Evolutionary conservation across 2,329 filamentous ascomycete species (phyloP), one percentile per base, ranked within the genome.

Genomic region (Aureobasidium zeae): DNA sequence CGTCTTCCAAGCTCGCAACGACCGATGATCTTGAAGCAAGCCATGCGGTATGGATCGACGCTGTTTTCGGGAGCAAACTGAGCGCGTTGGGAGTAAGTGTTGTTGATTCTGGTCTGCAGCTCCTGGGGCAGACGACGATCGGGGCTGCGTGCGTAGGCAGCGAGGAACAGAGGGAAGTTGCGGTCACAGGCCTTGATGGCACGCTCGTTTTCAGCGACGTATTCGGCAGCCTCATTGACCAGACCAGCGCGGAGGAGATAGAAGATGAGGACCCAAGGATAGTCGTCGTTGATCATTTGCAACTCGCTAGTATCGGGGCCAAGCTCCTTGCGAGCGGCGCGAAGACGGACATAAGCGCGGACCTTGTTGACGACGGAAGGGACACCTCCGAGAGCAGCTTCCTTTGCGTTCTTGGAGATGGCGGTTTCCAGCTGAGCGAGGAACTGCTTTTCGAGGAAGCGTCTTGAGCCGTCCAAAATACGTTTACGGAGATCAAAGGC

Each of bases 21-120:
- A 33, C 93, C 91, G 54, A 98, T 83, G 49, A 98, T 81, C 71
- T 98, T 96, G 73, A 96, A 96, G 62, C 91, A 95, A 35, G 89
- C 88, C 79, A 94, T 88, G 43, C 87, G 81, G 68, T 93, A 98
- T 19, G 91, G 91, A 60, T 98, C 91, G 51, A 93, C 79, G 1
- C 85, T 84, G 58, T 88, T 82, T 47, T 91, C 85, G 1, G 86
- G 84, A 1, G 85, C 85, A 55, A 93, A 86, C 51, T 86, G 81
- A 19, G 81, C 76, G 33, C 87, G 81, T 60, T 93, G 85, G 60
- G 83, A 83, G 63, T 93, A 95, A 58, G 95, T 88, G 50, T 83
- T 86, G 53, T 83, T 84, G 64, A 94, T 94, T 50, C 85, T 83
- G 53, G 87, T 84, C 56, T 94, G 84, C 46, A 94, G 67, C 50